Evolutionary conservation across 768 basidiomycete genomes (phyloP), one percentile per base, ranked within the genome.

Genomic region (Tricholoma saponaceum): DNA sequence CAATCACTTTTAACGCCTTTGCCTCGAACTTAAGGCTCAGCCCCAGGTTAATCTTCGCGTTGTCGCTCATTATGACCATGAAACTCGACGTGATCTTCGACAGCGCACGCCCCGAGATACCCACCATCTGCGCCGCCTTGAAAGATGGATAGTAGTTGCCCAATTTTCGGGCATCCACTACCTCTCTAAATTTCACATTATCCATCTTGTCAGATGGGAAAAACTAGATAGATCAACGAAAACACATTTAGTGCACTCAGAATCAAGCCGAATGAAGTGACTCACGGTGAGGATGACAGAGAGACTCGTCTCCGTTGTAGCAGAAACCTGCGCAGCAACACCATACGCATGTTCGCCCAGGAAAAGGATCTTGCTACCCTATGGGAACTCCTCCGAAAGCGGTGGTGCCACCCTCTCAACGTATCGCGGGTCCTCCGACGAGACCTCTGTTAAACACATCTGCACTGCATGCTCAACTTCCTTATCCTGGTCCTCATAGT

Each of bases 1-100:
- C 90, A 46, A 97, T 79, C 1, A 99, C 97, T 72, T 98, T 99
- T 64, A 94, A 70, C 9, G 86, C 83, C 72, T 97, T 98, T 12
- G 85, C 90, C 67, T 99, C 97, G 60, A 97, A 99, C 70, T 99
- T 99, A 63, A 99, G 82, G 68, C 91, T 92, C 41, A 99, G 80
- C 2, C 97, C 97, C 28, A 98, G 74, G 68, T 99, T 98, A 55
- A 80, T 83, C 76, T 97, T 98, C 57, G 83, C 79, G 8, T 81
- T 81, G 65, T 92, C 92, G 0, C 81, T 75, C 0, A 83, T 83
- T 56, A 92, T 70, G 41, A 98, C 91, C 85, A 98, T 87, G 67
- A 98, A 86, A 67, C 91, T 96, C 10, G 96, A 95, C 0, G 93
- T 92, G 62, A 99, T 92, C 71, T 86, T 91, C 10, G 95, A 89